Conservation (phyloP, 2,329 filamentous ascomycete species). For the Pseudodiploospora longispora region DNA sequence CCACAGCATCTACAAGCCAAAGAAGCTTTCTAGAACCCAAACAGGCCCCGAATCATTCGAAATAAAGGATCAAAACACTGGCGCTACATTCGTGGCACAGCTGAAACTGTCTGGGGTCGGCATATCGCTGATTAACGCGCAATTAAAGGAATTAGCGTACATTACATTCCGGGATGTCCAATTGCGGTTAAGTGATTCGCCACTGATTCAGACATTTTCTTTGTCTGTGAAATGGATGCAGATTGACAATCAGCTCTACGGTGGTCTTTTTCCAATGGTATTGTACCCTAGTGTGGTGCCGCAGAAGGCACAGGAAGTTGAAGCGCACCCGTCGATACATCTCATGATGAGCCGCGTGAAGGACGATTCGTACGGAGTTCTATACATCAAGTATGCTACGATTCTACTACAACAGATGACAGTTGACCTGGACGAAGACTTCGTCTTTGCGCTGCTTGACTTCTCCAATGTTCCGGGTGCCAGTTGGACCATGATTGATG, state of each 20-base stretch:
- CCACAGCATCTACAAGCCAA: slow-evolving; percentile 76
- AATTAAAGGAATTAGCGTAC: slow-evolving; percentile 87
- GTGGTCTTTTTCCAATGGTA: slow-evolving; percentile 94
- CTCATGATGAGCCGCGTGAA: slow-evolving; percentile 89
- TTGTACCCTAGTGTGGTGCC: slow-evolving; percentile 96
- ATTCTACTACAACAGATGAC: slow-evolving; percentile 96
- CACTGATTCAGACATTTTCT: slow-evolving; percentile 83
- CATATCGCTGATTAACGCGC: slow-evolving; percentile 85
- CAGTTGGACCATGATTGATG: slow-evolving; percentile 59
- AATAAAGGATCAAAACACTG: slow-evolving; percentile 84
- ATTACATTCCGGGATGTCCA: slow-evolving; percentile 87
- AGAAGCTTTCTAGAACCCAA: slow-evolving; percentile 40
- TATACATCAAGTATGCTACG: slow-evolving; percentile 98
- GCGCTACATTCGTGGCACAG: slow-evolving; percentile 82
- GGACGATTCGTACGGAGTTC: slow-evolving; percentile 93
- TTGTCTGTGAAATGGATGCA: slow-evolving; percentile 97
- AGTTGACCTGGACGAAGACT: slow-evolving; percentile 93
- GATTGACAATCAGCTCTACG: slow-evolving; percentile 96
- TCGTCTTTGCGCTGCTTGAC: slow-evolving; percentile 91
- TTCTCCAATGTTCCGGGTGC: slow-evolving; percentile 90
- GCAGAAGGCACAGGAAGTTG: slow-evolving; percentile 93
- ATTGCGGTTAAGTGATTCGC: slow-evolving; percentile 87
- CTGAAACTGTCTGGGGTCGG: slow-evolving; percentile 84
- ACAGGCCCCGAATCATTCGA: slow-evolving; percentile 62
- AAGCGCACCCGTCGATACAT: slow-evolving; percentile 90